A percentile compares a stretch with the other conserved stretches of the same genome.
phyloP scores from a whole-genome alignment of 495 filamentous ascomycete species.

The Daldinia vernicosa region DNA sequence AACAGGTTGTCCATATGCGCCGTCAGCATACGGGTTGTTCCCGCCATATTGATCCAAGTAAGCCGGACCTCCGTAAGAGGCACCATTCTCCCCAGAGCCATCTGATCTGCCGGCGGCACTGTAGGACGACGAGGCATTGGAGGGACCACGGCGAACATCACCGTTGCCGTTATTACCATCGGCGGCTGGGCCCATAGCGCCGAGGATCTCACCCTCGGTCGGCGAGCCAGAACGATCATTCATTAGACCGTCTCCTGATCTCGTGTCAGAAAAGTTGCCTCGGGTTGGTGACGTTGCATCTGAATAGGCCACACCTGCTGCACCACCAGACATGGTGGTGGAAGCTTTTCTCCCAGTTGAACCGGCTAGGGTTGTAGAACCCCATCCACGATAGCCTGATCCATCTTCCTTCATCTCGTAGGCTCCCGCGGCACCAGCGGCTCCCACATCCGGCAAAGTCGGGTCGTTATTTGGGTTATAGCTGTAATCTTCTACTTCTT shows the following conservation, averaged over 20 bases:
- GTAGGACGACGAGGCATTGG: conserved; percentile 96
- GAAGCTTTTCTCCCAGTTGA: conserved; percentile 85
- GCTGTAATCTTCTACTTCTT: conserved; percentile 95
- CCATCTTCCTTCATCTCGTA: conserved; percentile 77
- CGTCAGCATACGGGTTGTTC: conserved; percentile 58
- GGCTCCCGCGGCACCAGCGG: conserved; percentile 58
- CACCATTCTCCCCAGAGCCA: conserved; percentile 75
- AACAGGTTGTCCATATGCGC: conserved; percentile 67
- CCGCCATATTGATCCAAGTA: conserved; percentile 65
- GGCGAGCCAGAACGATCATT: conserved; percentile 64
- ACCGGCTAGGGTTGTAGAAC: conserved; percentile 73
- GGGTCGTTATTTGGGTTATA: conserved; percentile 97
- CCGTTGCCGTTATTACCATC: conserved; percentile 64
- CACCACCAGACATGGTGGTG: conserved; percentile 86
- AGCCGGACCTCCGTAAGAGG: conserved; percentile 55
- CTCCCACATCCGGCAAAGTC: conserved; percentile 71
- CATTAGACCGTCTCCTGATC: conserved; percentile 75
- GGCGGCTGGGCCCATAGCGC: conserved; percentile 76
- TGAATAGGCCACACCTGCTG: conserved; percentile 71
- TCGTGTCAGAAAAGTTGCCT: conserved; percentile 75
- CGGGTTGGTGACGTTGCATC: conserved; percentile 78
- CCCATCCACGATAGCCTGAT: conserved; percentile 93
- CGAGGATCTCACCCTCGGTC: conserved; percentile 72
- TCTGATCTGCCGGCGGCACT: conserved; percentile 85
- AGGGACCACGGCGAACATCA: conserved; percentile 87